Evolutionary conservation across 2,329 filamentous ascomycete genomes (phyloP), one percentile per base, ranked within the genome.

Genomic region (Fusarium nanum): DNA sequence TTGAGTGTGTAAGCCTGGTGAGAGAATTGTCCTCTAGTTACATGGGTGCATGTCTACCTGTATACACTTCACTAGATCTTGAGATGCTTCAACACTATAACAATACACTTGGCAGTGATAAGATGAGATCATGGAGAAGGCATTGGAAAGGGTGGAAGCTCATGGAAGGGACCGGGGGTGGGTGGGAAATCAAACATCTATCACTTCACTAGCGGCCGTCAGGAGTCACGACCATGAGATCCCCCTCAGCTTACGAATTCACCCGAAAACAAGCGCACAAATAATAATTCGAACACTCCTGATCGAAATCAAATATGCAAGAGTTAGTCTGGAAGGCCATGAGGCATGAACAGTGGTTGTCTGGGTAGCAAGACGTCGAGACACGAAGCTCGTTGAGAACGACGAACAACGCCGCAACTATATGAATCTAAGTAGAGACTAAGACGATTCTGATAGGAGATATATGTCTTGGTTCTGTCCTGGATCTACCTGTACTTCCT

Each of bases 51-150:
- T 22, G 12, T n/a, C 25, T n/a, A n/a, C 7, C 8, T 37, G 6
- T 13, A 25, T 45, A 55, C 14, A 44, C 40, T 40, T 22, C 10
- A 18, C 20, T 9, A 48, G 6, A 46, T 55, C 41, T 55, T 23
- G 34, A 55, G 30, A 30, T 25, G 28, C 22, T 4, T 57, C 63
- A 71, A 68, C 67, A 54, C 63, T 64, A 70, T 14, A 34, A 14
- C 5, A 16, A 28, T 32, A 37, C n/a, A 10, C 46, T 25, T 20
- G 40, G 22, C 12, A 25, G 7, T 14, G 44, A 40, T 47, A 18
- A 55, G 18, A 11, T 4, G 3, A 9, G 6, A 52, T 52, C 49
- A 27, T 3, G 32, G 16, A 20, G 23, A 1, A 9, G 3, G 7
- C 6, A 32, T 11, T 5, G 6, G 2, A 3, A 3, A 9, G n/a